These are phyloP conservation scores for Chlorella sp. DNA, from an alignment of 139 green algal species.

Conservation along the genomic window DNA sequence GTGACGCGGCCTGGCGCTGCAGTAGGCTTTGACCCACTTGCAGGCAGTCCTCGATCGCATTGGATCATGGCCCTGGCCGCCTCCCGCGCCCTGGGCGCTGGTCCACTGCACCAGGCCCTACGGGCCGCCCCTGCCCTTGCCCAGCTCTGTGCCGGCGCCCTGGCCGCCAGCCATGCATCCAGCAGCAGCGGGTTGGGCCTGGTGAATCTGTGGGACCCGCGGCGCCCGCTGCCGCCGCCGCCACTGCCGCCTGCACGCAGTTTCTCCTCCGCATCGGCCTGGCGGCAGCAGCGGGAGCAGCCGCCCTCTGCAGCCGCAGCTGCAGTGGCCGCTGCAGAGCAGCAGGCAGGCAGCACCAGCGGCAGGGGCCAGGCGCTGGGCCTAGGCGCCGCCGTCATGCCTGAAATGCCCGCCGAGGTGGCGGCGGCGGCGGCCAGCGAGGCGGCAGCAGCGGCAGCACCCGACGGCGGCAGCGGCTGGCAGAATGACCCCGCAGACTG, in stretches of 20 bases:
- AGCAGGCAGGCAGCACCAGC: neutral
- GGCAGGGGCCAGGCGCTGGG: neutral
- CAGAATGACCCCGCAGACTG: conserved; percentile 7
- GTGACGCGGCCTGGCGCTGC: no score
- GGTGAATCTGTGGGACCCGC: no score
- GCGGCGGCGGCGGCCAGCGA: neutral
- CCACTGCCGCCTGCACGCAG: conserved; percentile 1
- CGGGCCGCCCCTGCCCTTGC: no score
- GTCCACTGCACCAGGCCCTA: no score
- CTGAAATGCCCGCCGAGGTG: neutral
- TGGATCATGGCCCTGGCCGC: no score
- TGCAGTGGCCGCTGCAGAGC: neutral
- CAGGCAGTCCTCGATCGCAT: no score
- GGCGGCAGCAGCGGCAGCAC: neutral
- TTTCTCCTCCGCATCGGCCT: neutral
- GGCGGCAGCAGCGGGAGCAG: neutral
- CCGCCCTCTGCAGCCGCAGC: neutral
- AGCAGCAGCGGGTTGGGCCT: no score
- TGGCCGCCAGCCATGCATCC: no score
- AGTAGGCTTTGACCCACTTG: no score
- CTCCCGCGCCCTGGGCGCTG: no score
- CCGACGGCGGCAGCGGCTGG: neutral
- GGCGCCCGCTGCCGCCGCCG: neutral
- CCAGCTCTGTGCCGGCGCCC: no score
- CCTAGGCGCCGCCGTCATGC: no score